A percentile compares a stretch with the other conserved stretches of the same genome.
phyloP scores from a whole-genome alignment of 2,329 filamentous ascomycete species.

The Thelonectria discophora region DNA sequence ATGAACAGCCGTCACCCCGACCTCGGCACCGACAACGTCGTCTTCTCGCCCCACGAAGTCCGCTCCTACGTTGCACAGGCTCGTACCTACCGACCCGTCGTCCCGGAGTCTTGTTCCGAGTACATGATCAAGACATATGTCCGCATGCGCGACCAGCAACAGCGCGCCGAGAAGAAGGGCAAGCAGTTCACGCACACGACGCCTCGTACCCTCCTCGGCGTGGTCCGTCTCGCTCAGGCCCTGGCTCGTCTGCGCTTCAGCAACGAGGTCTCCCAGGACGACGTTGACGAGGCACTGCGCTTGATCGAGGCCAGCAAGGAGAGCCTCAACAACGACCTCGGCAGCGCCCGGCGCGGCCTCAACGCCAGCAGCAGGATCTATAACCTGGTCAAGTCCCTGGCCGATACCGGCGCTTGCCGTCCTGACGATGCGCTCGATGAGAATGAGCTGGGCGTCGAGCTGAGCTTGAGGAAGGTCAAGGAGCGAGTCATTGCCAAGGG shows the following conservation, averaged over 20 bases:
- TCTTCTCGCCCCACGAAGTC: slow-evolving; percentile 93
- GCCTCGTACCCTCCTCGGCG: slow-evolving; percentile 89
- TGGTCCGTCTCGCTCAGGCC: slow-evolving; percentile 92
- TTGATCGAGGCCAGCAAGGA: slow-evolving; percentile 94
- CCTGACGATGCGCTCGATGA: slow-evolving; percentile 71
- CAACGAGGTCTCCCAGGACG: slow-evolving; percentile 83
- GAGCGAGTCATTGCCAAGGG: slow-evolving; percentile 95
- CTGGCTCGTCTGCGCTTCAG: slow-evolving; percentile 92
- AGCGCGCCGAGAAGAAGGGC: slow-evolving; percentile 88
- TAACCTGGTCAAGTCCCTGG: slow-evolving; percentile 88
- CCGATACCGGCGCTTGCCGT: slow-evolving; percentile 85
- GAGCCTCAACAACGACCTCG: slow-evolving; percentile 78
- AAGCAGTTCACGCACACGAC: slow-evolving; percentile 95
- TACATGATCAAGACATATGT: slow-evolving; percentile 99
- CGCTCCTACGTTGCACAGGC: slow-evolving; percentile 96
- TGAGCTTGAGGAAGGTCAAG: slow-evolving; percentile 88
- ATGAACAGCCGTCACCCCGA: slow-evolving; percentile 96
- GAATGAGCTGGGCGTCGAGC: slow-evolving; percentile 66
- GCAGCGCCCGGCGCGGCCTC: slow-evolving; percentile 68
- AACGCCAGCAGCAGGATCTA: slow-evolving; percentile 92
- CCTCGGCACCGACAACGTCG: slow-evolving; percentile 64
- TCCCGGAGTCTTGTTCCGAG: slow-evolving; percentile 86
- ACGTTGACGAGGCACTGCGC: slow-evolving; percentile 93
- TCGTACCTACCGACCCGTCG: slow-evolving; percentile 84
- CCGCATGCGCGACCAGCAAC: slow-evolving; percentile 89